Evolutionary conservation across 2,329 filamentous ascomycete genomes (phyloP), one percentile per base, ranked within the genome.

Genomic region (Penicillium sp.): DNA sequence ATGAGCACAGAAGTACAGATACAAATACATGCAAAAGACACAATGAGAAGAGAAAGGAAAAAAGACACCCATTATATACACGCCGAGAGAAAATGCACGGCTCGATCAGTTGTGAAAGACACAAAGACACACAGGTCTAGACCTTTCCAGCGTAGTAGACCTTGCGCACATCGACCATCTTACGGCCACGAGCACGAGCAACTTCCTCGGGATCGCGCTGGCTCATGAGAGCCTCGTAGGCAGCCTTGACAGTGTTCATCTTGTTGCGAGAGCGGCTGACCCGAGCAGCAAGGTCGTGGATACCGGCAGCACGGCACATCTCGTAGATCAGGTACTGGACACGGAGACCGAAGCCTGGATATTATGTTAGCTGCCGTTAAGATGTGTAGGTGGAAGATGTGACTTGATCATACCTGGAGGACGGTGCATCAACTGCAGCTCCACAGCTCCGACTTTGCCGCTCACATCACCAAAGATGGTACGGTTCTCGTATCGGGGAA

Each of bases 221-320:
- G 81, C 84, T 90, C 77, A 87, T 86, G 65, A 99, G 83, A 5
- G 93, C 94, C 77, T 94, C 79, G 79, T 91, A 91, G 44, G 92
- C 86, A 15, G 95, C 95, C 82, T 97, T 97, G 80, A 97, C 91
- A 19, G 93, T 92, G 83, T 99, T 99, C 93, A 98, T 97, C 70
- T 93, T 92, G 84, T 97, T 98, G 73, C 93, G 88, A 65, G 92
- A 92, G 50, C 94, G 90, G 40, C 89, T 89, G 65, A 96, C 93
- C 68, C 86, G 86, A 53, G 92, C 93, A 17, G 93, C 86, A 37
- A 99, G 86, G 77, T 99, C 95, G 66, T 89, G 85, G 73, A 99
- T 92, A 67, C 95, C 95, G 44, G 88, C 91, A 53, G 89, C 89
- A 66, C 92, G 90, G 75, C 91, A 93, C 83, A 99, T 93, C 79